Base-by-base conservation (phyloP, 2,329 filamentous ascomycete species). In the Aspergillus sp. region DNA sequence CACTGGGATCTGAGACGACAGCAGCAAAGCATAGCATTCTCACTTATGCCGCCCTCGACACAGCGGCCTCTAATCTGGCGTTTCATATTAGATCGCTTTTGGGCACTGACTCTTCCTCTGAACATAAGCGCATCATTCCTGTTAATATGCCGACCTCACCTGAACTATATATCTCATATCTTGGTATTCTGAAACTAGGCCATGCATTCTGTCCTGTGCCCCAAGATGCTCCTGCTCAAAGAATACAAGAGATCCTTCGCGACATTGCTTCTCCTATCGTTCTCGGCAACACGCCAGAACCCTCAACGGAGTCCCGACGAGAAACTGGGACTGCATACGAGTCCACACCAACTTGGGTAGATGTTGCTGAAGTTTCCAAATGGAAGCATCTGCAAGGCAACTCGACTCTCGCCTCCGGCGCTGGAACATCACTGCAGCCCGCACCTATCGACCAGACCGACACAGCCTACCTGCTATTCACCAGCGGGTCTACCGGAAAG, bases 131-230 rank as follows among this genome's bases (percentile, higher is more conserved):
- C 9, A 65, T 70, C 31, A 64, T 70, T 49, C 68, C 68, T 12
- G 67, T 70, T 31, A 63, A 69, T 46, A 69, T 70, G 66, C 47
- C 67, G 35, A 69, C 67, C n/a, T 70, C 66, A 7, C 72, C 73
- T 0, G 74, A 75, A 59, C 66, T 77, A 3, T 77, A 76, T 55
- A 67, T 74, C 23, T 67, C 70, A 14, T 76, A 75, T 49, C 66
- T 76, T 7, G 74, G 63, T 19, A 60, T 67, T 57, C 62, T 76
- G 14, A 76, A 76, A 56, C 69, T 73, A 14, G 74, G 73, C 21
- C 58, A 67, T 35, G 70, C 72, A 8, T 75, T 76, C 55, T 76
- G 66, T 47, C 75, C 75, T 1, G 64, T 77, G n/a, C 70, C 74
- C 0, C 64, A 71, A 31, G 74, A 77, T 46, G 71, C 68, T 0